Evolutionary conservation across 805 yeast species (phyloP), one percentile per base, ranked within the genome.

Genomic region (Grigorovia humatica): DNA sequence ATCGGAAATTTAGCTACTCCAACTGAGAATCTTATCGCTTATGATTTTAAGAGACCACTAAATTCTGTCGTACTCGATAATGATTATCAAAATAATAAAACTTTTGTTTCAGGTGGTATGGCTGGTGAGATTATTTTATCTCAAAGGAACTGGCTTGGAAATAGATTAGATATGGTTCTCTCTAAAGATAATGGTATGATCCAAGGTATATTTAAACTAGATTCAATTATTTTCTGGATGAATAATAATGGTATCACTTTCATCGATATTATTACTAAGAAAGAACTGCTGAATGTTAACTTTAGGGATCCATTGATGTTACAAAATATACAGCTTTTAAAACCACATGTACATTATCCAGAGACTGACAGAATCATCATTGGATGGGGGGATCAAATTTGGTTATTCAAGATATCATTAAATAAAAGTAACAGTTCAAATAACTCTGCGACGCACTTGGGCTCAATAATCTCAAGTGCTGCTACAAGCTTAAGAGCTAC

Each of bases 61-160:
- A 95, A 89, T 62, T 82, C 95, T 0, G 95, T 91, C 2, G 86
- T 88, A 0, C 66, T 93, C 6, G 93, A 86, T 58, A 80, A 81
- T 11, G 78, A 82, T 52, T 93, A 88, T 64, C 66, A 64, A 43
- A 74, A 73, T 9, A 74, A 82, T 0, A 78, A 80, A 51, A 74
- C 83, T 9, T 91, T 89, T 58, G 74, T 88, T 0, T 82, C 90
- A 35, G 97, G 98, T 2, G 97, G 97, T 0, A 88, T 83, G 70
- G 83, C 89, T 8, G 97, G 97, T 0, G 81, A 85, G 47, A 83
- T 93, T 0, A 69, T 85, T 0, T 69, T 81, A 47, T 84, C 95
- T 1, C 83, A 83, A 42, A 75, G 82, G 56, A 86, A 85, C 59
- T 91, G 99, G 99, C 70, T 93, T 7, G 95, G 95, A 1, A 81